Evolutionary conservation across 345 rosid species (phyloP), one percentile per base, ranked within the genome.

Genomic region (Abelmoschus esculentus): DNA sequence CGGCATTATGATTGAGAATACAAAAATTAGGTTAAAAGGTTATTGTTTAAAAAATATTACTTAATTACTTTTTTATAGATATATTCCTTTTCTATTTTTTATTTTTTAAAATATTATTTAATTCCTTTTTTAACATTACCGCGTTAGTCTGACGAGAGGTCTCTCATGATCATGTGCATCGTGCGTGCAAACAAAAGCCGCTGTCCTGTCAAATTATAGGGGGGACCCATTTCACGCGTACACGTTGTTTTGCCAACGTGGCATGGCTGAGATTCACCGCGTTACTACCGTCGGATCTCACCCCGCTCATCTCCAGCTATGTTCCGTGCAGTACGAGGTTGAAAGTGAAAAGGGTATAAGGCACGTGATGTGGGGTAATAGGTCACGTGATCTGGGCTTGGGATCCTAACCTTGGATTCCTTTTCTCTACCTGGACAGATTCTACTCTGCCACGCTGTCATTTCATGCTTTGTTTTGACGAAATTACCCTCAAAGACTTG

Each of bases 301-400:
- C 80, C 15, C 71, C 34, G 72, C 66, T 61, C 70, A 17, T 73
- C 11, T 72, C 81, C 84, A 79, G 82, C 80, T 77, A 72, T 52
- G 61, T 38, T 50, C 54, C 36, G 18, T 47, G 31, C 5, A 38
- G 31, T 46, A 46, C 13, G 52, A 13, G 17, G 1, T 49, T 14
- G 40, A 36, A 40, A 40, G 44, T 40, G 44, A 40, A 40, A 40
- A 40, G 54, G 6, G 19, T 56, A 14, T 13, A 5, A 3, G 26
- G 29, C 65, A 57, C 56, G 63, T 26, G 61, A 53, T 29, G 50
- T 53, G 70, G 75, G 64, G 54, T 7, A 28, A 50, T 19, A 55
- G 38, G 74, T 80, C 95, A 85, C 87, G 96, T 87, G 90, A 82
- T 40, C 14, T 40, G 68, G 79, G 74, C 72, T 83, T 1, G 86